Conservation (phyloP, 805 yeast genomes). For the Grigorovia yakushimaensis region DNA sequence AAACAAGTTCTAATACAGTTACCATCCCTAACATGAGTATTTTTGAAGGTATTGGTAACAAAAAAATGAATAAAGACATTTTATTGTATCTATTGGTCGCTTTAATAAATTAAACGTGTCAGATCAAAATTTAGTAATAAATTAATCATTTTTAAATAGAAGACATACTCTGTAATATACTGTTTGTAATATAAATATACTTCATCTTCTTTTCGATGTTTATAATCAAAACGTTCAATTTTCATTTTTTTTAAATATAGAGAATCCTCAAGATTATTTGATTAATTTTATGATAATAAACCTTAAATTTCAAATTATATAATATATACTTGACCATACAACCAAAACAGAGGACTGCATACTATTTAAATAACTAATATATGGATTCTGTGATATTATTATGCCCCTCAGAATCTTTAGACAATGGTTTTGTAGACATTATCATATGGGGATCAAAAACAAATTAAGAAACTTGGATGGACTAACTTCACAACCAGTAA, state of each 20-base stretch:
- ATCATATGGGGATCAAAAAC: background rate
- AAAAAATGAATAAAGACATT: background rate
- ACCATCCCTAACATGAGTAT: background rate
- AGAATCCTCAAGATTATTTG: too few species aligned
- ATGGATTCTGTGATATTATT: background rate
- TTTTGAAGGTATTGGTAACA: conserved; percentile 6
- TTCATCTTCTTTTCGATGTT: too few species aligned
- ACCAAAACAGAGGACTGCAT: background rate
- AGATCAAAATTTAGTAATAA: background rate
- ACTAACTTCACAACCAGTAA: background rate
- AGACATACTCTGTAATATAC: too few species aligned
- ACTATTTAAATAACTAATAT: background rate
- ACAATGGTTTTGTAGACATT: background rate
- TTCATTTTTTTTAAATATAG: too few species aligned
- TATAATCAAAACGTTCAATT: too few species aligned
- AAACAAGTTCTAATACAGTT: background rate
- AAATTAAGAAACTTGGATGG: background rate
- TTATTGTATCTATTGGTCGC: background rate
- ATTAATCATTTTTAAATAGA: background rate
- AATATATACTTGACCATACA: background rate
- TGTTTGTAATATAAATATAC: too few species aligned
- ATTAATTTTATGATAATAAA: too few species aligned
- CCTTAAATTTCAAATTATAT: too few species aligned
- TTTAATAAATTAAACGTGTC: background rate
- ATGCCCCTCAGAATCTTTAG: background rate